These are phyloP conservation scores for Coemansia sp. DNA, from an alignment of 192 early-diverging fungal species.

Conservation along the genomic window DNA sequence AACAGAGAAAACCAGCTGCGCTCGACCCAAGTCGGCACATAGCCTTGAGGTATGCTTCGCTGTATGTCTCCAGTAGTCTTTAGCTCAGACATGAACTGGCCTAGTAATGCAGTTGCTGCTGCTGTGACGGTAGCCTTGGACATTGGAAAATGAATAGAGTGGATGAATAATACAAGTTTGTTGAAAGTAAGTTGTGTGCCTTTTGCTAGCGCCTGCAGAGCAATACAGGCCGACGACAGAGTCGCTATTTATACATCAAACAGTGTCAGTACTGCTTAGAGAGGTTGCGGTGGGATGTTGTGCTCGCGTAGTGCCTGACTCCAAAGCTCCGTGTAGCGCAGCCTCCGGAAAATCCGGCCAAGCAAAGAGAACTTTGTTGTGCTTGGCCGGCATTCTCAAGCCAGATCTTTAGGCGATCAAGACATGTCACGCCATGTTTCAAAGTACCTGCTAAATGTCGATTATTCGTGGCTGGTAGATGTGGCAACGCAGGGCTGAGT, in stretches of 20 bases:
- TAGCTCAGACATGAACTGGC: constrained; percentile 31
- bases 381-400: neutral
- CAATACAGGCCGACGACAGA: neutral
- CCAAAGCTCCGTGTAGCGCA: neutral
- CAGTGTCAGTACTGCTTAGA: neutral
- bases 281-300: neutral
- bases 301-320: neutral
- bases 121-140: constrained; percentile 1
- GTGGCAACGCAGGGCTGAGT: too few species aligned
- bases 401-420: neutral
- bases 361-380: neutral
- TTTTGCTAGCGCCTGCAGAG: neutral
- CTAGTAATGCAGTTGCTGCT: constrained; percentile 12
- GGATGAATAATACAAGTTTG: neutral
- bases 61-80: constrained; percentile 20
- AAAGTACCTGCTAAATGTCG: neutral
- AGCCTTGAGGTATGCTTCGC: constrained; percentile 15
- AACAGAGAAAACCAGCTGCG: constrained; percentile 66
- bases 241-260: neutral
- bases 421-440: constrained; percentile 1
- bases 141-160: neutral
- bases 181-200: neutral
- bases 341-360: constrained; percentile 1
- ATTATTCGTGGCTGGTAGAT: neutral
- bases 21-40: constrained; percentile 55